Base-by-base conservation (phyloP, 352 stramenopile genomes). In the Phytopythium sindhum region DNA sequence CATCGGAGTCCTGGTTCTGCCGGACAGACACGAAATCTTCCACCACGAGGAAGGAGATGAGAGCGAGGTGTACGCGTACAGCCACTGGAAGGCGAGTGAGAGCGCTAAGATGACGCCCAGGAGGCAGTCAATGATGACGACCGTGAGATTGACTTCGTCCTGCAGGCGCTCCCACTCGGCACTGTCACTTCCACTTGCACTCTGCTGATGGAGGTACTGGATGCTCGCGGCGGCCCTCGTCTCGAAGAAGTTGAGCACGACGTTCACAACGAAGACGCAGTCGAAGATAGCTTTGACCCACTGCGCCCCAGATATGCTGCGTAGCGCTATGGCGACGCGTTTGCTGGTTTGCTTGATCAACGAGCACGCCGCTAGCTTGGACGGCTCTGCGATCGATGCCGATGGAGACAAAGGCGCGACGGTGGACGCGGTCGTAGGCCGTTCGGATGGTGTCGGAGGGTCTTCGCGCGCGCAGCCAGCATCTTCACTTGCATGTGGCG, bases 211-310 rank as follows among this genome's bases (percentile, higher is more conserved):
- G 29, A 23, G 60, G 2, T 60, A 31, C 23, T 72, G 68, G 23
- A 69, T 9, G 19, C 57, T 37, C 7, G 62, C 41, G 29, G 51
- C 54, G 5, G 47, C 31, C 4, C 52, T 48, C 7, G 61, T 72
- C 57, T 72, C 65, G 48, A 70, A 75, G 24, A 70, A 70, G 37
- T 70, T 73, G 31, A 74, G 35, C 33, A 73, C 59, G 15, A 73
- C 67, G 17, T 63, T 42, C 10, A 71, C 14, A 12, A 53, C 60
- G 28, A 70, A 70, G 5, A 60, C 19, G 44, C 59, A 68, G 24
- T 73, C 67, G 39, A 73, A 42, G 7, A 26, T 24, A 4, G 60
- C 67, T 24, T 55, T 67, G 19, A 15, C 17, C 68, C 68, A 75
- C 29, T 75, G 65, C 23, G 63, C 58, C 17, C 26, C 21, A 39